Evolutionary conservation across 768 basidiomycete species (phyloP).

Genomic region (Mycena vulgaris): DNA sequence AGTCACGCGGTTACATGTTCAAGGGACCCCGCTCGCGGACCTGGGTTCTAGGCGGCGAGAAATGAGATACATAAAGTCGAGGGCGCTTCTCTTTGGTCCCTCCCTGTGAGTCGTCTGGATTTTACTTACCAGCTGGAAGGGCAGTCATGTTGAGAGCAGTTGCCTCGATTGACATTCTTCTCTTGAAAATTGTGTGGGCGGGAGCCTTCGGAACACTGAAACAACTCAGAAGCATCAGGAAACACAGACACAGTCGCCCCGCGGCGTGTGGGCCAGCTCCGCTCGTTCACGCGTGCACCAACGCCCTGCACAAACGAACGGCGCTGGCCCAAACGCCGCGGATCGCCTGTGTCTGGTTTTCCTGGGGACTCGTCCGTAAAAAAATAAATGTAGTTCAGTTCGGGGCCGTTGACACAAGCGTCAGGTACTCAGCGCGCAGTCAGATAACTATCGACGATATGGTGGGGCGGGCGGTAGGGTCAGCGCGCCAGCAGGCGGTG

Average conservation of each 20-base stretch:
- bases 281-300: neutral
- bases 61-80: too few relatives aligned
- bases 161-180: too few relatives aligned
- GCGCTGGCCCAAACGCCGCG: neutral
- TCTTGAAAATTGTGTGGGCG: too few relatives aligned
- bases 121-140: too few relatives aligned
- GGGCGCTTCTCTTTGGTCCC: too few relatives aligned
- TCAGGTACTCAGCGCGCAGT: conserved; percentile 4
- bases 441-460: neutral
- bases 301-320: too few relatives aligned
- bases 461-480: neutral
- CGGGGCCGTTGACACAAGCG: neutral
- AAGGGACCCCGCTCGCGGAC: too few relatives aligned
- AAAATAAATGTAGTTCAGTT: conserved; percentile 6
- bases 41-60: too few relatives aligned
- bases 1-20: too few relatives aligned
- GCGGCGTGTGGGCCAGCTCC: neutral
- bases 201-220: too few relatives aligned
- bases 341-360: conserved; percentile 10
- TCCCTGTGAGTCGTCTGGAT: too few relatives aligned
- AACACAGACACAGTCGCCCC: conserved; percentile 1
- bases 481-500: conserved; percentile 3
- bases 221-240: conserved; percentile 23
- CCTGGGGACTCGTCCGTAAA: conserved; percentile 15
- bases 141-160: too few relatives aligned